Evolutionary conservation across 2,329 filamentous ascomycete species (phyloP).

Genomic region (Epichloe sibirici): DNA sequence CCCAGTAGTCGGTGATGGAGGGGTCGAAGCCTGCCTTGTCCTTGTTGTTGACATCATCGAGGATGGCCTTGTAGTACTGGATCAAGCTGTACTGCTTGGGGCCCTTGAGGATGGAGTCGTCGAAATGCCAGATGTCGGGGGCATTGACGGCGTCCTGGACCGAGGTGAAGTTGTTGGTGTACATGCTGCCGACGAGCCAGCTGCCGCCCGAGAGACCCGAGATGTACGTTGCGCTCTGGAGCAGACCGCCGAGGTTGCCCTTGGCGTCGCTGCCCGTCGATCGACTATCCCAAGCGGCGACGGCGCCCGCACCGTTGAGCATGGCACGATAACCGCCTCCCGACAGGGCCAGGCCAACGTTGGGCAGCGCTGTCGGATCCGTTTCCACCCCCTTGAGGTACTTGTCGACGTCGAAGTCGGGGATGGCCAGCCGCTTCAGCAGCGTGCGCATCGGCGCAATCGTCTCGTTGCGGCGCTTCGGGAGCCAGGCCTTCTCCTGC

Average conservation of each 20-base stretch:
- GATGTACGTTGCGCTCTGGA: slow-evolving; percentile 73
- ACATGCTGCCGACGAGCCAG: slow-evolving; percentile 77
- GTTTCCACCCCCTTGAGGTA: slow-evolving; percentile 45
- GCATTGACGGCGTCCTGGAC: slow-evolving; percentile 27
- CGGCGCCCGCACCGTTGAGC: slow-evolving; percentile 67
- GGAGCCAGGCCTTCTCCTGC: slow-evolving; percentile 64
- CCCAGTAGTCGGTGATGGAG: slow-evolving; percentile 83
- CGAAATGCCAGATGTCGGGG: slow-evolving; percentile 27
- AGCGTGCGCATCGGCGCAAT: slow-evolving; percentile 64
- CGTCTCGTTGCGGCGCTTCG: slow-evolving; percentile 58
- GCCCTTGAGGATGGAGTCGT: slow-evolving; percentile 28
- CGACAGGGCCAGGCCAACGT: slow-evolving; percentile 64
- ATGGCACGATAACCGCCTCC: slow-evolving; percentile 83
- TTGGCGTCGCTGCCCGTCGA: slow-evolving; percentile 33
- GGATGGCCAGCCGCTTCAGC: slow-evolving; percentile 58
- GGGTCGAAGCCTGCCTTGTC: slow-evolving; percentile 33
- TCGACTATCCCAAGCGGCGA: slow-evolving; percentile 68
- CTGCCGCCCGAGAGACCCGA: slow-evolving; percentile 71
- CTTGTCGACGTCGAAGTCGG: slow-evolving; percentile 59
- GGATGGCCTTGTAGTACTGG: slow-evolving; percentile 26
- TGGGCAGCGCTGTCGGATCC: slow-evolving; percentile 28
- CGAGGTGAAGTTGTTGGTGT: slow-evolving; percentile 71
- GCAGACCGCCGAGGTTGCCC: slow-evolving; percentile 66
- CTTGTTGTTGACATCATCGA: slow-evolving; percentile 24
- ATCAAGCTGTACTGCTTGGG: slow-evolving; percentile 25